A percentile compares a stretch with the other conserved stretches of the same genome.
Evolutionary conservation across 768 basidiomycete genomes (phyloP).

Genomic region (Panellus pusillus): DNA sequence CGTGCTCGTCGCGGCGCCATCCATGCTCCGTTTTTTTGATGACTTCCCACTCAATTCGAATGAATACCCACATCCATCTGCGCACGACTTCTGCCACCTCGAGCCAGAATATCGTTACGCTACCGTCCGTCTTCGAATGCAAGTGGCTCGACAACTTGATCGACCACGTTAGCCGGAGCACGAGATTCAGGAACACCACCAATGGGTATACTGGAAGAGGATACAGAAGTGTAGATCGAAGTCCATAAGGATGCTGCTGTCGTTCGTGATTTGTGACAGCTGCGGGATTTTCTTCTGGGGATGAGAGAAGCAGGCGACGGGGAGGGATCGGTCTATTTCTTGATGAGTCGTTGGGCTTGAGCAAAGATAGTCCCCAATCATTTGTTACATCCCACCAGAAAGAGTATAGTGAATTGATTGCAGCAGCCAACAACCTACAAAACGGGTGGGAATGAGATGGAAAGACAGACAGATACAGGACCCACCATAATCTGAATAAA

Average conservation of each 20-base stretch:
- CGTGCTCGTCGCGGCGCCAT: constrained; percentile 2
- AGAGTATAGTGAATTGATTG: constrained; percentile 88
- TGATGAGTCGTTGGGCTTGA: constrained; percentile 40
- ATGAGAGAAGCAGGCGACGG: constrained; percentile 41
- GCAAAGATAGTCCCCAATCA: constrained; percentile 91
- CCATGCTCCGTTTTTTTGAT: constrained; percentile 53
- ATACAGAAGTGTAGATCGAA: constrained; percentile 74
- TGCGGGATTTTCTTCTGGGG: constrained; percentile 22
- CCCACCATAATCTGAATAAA: constrained; percentile 84
- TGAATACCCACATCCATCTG: constrained; percentile 98
- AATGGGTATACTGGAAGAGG: constrained; percentile 85
- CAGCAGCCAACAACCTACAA: constrained; percentile 77
- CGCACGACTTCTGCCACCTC: constrained; percentile 88
- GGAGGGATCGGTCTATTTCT: constrained; percentile 35
- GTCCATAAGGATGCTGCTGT: constrained; percentile 58
- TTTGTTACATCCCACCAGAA: constrained; percentile 99
- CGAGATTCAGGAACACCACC: constrained; percentile 76
- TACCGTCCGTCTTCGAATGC: constrained; percentile 75
- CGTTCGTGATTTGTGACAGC: constrained; percentile 23
- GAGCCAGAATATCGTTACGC: constrained; percentile 82
- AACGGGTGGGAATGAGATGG: constrained; percentile 6
- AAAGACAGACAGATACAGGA: constrained; percentile 1
- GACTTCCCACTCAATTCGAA: constrained; percentile 96
- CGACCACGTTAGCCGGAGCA: constrained; percentile 92
- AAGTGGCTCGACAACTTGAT: constrained; percentile 88